Conservation (phyloP, 257 asterid genomes). For the Solanum etuberosum region DNA sequence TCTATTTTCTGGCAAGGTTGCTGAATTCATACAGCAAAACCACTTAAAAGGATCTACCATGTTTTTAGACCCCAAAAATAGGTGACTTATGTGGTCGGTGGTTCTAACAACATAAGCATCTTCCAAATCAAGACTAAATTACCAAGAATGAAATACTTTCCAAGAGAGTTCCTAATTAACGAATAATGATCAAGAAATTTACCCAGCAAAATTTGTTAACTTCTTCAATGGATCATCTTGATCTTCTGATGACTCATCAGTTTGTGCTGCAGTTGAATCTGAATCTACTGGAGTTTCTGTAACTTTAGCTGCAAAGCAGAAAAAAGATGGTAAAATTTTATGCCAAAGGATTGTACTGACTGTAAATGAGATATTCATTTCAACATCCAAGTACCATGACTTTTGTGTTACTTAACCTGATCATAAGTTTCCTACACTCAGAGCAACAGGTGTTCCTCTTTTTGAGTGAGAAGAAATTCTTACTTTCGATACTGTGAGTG, state of each 20-base stretch:
- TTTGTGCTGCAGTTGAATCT: slow-evolving; percentile 22
- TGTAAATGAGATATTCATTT: neutral
- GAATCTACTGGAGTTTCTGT: slow-evolving; percentile 29
- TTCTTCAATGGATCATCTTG: slow-evolving; percentile 55
- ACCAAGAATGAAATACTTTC: neutral
- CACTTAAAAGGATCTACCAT: neutral
- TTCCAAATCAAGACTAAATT: neutral
- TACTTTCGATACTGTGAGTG: neutral
- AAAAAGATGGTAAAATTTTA: neutral
- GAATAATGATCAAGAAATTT: slow-evolving; percentile 8
- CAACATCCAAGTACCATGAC: neutral
- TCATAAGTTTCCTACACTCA: neutral
- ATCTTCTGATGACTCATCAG: slow-evolving; percentile 41
- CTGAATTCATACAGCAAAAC: neutral
- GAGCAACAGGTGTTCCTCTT: neutral
- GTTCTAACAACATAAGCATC: neutral
- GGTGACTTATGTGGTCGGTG: neutral
- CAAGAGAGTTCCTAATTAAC: neutral
- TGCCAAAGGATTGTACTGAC: neutral
- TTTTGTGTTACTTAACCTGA: neutral
- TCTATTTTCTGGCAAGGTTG: neutral
- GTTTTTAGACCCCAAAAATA: neutral
- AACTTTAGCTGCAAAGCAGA: slow-evolving; percentile 36
- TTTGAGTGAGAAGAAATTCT: neutral
- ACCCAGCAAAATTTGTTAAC: slow-evolving; percentile 83